Evolutionary conservation across 2,329 filamentous ascomycete genomes (phyloP).

Genomic region (Nannizzia gypsea): DNA sequence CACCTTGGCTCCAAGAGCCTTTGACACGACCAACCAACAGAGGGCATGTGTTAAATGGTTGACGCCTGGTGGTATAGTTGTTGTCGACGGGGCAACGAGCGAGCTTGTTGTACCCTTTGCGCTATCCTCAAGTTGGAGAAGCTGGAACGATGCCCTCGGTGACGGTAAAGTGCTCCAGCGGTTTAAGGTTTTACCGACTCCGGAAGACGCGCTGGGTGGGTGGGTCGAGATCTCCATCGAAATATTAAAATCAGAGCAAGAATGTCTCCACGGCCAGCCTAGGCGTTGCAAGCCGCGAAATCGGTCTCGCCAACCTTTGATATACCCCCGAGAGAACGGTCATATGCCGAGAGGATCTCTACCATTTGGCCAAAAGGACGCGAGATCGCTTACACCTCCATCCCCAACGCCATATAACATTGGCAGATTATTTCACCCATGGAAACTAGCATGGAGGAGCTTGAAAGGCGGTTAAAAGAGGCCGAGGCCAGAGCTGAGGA

Average conservation of each 20-base stretch:
- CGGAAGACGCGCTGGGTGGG: too few species aligned
- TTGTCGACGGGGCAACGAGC: neutral
- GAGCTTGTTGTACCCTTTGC: neutral
- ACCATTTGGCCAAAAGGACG: neutral
- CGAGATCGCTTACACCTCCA: too few species aligned
- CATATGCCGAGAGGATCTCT: too few species aligned
- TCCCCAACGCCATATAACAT: neutral
- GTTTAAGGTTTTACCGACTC: too few species aligned
- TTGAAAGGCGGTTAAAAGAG: neutral
- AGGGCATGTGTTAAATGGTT: slow-evolving; percentile 1
- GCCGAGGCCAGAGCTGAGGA: neutral
- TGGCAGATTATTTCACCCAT: neutral
- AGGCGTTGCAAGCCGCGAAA: too few species aligned
- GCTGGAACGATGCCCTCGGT: slow-evolving; percentile 3
- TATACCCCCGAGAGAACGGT: too few species aligned
- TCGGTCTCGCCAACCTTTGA: too few species aligned
- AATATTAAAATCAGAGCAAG: too few species aligned
- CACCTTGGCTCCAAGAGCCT: neutral
- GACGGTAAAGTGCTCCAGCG: too few species aligned
- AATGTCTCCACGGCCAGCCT: too few species aligned
- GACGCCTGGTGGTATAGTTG: neutral
- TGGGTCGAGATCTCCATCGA: too few species aligned
- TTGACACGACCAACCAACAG: slow-evolving; percentile 8
- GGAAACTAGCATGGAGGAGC: neutral
- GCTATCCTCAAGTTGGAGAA: neutral